Conservation (phyloP, 306 rosid genomes). For the Astragalus membranaceus region DNA sequence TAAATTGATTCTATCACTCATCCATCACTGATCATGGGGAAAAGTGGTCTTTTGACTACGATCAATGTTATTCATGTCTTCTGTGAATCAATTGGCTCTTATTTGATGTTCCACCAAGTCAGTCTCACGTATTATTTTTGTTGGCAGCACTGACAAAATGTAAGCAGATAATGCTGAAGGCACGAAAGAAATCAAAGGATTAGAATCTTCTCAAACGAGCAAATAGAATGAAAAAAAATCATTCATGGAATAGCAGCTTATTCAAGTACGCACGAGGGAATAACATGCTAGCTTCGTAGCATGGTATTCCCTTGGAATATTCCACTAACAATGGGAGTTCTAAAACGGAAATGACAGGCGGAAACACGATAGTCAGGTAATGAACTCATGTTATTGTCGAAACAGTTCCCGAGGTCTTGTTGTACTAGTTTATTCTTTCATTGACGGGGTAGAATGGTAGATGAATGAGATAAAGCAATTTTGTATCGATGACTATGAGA, state of each 20-base stretch:
- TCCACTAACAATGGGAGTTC: neutral
- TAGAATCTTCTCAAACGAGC: conserved; percentile 25
- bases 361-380: neutral
- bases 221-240: conserved; percentile 6
- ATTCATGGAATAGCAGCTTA: conserved; percentile 11
- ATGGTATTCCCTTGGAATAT: neutral
- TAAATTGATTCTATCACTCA: no score
- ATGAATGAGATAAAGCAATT: neutral
- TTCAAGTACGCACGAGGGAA: neutral
- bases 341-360: neutral
- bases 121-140: neutral
- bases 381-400: neutral
- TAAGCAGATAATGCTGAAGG: conserved; percentile 49
- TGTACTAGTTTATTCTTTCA: neutral
- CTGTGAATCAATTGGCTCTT: neutral
- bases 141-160: conserved; percentile 59
- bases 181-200: conserved; percentile 41
- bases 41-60: neutral
- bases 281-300: neutral
- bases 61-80: neutral
- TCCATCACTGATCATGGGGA: neutral
- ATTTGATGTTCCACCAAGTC: no score
- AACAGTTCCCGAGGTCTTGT: neutral
- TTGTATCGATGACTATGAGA: neutral
- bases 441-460: neutral